Conservation (phyloP, 768 basidiomycete species). For the Phanerochaete sordida region DNA sequence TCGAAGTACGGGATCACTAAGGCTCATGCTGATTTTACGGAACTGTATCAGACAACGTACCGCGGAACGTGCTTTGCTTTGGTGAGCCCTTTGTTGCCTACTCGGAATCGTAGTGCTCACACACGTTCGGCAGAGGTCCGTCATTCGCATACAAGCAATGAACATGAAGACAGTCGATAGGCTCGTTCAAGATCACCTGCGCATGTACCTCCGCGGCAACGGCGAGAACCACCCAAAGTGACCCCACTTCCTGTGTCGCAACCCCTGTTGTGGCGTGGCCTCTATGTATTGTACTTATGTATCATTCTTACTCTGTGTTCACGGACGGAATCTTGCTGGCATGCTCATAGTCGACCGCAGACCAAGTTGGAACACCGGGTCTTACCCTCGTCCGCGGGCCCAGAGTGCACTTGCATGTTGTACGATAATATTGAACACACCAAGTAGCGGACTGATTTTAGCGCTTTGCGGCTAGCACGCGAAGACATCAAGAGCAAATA, state of each 20-base stretch:
- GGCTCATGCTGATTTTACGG: constrained; percentile 37
- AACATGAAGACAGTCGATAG: constrained; percentile 26
- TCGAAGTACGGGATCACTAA: constrained; percentile 30
- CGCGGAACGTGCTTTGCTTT: constrained; percentile 38
- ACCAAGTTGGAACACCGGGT: too few species aligned
- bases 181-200: constrained; percentile 34
- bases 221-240: constrained; percentile 10
- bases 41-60: constrained; percentile 37
- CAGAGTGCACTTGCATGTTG: too few species aligned
- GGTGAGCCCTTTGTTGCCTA: constrained; percentile 22
- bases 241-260: neutral
- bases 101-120: neutral
- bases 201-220: constrained; percentile 30
- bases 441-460: too few species aligned
- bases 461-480: too few species aligned
- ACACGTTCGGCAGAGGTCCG: constrained; percentile 22
- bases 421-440: too few species aligned
- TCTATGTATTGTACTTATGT: too few species aligned
- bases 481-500: too few species aligned
- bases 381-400: too few species aligned
- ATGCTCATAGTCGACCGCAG: too few species aligned
- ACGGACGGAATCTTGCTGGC: too few species aligned
- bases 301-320: too few species aligned
- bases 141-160: constrained; percentile 26
- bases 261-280: too few species aligned